These are phyloP conservation scores for Coleophoma crateriformis DNA, from an alignment of 2,329 filamentous ascomycete genomes.

Conservation along the genomic window DNA sequence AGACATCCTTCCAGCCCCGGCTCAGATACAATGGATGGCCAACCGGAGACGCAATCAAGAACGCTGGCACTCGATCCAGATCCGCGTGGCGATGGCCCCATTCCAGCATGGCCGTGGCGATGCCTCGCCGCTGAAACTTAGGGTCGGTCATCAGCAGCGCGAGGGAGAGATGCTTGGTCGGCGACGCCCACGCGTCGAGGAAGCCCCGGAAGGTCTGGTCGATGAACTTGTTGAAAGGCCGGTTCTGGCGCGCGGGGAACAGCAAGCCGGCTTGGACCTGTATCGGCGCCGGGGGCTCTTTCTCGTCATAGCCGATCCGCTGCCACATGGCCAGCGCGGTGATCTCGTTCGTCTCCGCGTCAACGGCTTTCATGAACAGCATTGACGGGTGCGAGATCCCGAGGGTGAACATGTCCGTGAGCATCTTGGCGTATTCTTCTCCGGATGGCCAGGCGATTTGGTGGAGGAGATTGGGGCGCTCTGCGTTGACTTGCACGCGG, in stretches of 20 bases:
- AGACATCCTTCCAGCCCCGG: slow-evolving; percentile 10
- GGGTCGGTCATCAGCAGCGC: slow-evolving; percentile 6
- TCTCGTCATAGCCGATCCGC: background rate
- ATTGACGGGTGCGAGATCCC: background rate
- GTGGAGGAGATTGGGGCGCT: background rate
- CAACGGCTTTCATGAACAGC: background rate
- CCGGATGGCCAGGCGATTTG: background rate
- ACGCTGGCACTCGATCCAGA: slow-evolving; percentile 6
- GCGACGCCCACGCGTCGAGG: background rate
- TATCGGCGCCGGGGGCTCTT: background rate
- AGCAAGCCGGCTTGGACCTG: background rate
- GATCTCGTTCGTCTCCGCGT: background rate
- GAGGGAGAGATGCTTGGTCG: slow-evolving; percentile 9
- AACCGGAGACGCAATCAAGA: slow-evolving; percentile 7
- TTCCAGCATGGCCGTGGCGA: slow-evolving; percentile 8
- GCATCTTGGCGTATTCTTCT: background rate
- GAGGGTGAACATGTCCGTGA: background rate
- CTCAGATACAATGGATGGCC: slow-evolving; percentile 9
- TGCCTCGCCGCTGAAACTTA: slow-evolving; percentile 7
- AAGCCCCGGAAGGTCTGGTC: background rate
- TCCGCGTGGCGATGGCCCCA: slow-evolving; percentile 8
- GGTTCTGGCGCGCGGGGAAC: background rate
- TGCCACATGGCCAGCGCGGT: background rate
- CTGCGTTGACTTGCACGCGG: background rate
- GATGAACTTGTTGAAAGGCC: background rate